Conservation (phyloP, 208 protist species). For the Leishmania martiniquensis region DNA sequence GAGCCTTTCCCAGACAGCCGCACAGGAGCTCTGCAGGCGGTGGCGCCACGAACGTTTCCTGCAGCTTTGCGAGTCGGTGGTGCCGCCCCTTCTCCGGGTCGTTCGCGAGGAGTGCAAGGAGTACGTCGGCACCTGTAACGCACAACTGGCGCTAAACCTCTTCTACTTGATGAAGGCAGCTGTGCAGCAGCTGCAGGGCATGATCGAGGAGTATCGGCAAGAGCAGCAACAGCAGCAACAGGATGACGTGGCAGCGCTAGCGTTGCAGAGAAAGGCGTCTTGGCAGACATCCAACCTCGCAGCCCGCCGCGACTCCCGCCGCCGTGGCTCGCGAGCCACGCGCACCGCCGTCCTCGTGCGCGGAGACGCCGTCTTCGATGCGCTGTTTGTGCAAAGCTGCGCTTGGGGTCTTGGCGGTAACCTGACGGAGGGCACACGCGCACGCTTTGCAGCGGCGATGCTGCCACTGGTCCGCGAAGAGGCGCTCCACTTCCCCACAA, state of each 20-base stretch:
- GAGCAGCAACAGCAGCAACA: constrained; percentile 32
- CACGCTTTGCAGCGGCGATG: constrained; percentile 79
- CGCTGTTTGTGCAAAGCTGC: constrained; percentile 93
- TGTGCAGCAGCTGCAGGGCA: constrained; percentile 31
- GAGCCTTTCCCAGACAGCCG: constrained; percentile 58
- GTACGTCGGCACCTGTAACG: constrained; percentile 86
- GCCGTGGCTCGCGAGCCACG: constrained; percentile 48
- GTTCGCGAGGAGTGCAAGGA: constrained; percentile 86
- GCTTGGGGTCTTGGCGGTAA: constrained; percentile 97
- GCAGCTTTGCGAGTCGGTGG: constrained; percentile 63
- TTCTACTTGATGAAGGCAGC: constrained; percentile 85
- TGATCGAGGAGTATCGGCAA: constrained; percentile 40
- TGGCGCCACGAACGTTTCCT: constrained; percentile 80
- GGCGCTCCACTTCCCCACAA: constrained; percentile 59
- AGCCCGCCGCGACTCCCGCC: constrained; percentile 41
- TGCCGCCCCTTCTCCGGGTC: constrained; percentile 75
- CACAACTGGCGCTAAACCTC: constrained; percentile 83
- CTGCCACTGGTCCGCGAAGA: constrained; percentile 65
- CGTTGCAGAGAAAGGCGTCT: background rate
- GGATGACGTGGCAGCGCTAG: constrained; percentile 6
- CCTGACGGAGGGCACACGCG: constrained; percentile 82
- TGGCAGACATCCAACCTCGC: background rate
- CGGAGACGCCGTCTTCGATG: constrained; percentile 81
- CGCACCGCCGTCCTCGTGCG: constrained; percentile 46
- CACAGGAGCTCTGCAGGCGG: constrained; percentile 38